phyloP scores from a whole-genome alignment of 768 basidiomycete genomes.

The Rhodocollybia butyracea region DNA sequence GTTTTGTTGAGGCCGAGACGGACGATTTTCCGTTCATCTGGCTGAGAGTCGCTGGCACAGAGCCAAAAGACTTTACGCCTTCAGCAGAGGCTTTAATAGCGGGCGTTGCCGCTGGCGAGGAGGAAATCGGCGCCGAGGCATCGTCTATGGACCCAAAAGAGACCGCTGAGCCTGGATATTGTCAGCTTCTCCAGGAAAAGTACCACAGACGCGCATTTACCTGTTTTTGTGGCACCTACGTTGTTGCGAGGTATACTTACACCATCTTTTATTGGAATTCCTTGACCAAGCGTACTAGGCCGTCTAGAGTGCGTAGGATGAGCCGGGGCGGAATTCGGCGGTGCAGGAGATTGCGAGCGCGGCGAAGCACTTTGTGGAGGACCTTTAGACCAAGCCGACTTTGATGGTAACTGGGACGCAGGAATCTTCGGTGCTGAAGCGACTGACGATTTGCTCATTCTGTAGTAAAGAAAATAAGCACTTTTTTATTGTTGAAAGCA shows the following conservation, averaged over 20 bases:
- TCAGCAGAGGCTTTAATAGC: slow-evolving; percentile 53
- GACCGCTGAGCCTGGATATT: slow-evolving; percentile 55
- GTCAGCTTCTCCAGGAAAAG: slow-evolving; percentile 6
- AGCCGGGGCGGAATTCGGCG: slow-evolving; percentile 42
- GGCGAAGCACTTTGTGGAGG: slow-evolving; percentile 73
- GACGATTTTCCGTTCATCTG: slow-evolving; percentile 65
- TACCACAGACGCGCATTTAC: slow-evolving; percentile 35
- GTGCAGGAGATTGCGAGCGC: slow-evolving; percentile 78
- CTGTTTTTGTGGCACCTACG: slow-evolving; percentile 65
- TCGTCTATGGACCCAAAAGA: slow-evolving; percentile 93
- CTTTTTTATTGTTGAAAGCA: neutral
- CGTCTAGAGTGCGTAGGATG: slow-evolving; percentile 70
- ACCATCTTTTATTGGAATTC: slow-evolving; percentile 75
- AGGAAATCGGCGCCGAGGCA: slow-evolving; percentile 70
- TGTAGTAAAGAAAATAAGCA: slow-evolving; percentile 22
- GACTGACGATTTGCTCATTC: slow-evolving; percentile 94
- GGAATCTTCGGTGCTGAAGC: slow-evolving; percentile 69
- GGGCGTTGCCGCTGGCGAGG: slow-evolving; percentile 72
- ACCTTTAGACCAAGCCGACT: slow-evolving; percentile 91
- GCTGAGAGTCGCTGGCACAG: slow-evolving; percentile 56
- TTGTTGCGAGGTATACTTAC: slow-evolving; percentile 68
- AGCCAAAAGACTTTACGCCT: slow-evolving; percentile 79
- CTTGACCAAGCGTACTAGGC: slow-evolving; percentile 69
- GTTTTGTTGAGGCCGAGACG: slow-evolving; percentile 39
- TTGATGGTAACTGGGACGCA: slow-evolving; percentile 61